Evolutionary conservation across 139 green algal species (phyloP).

Genomic region (Coelastrella sp.): DNA sequence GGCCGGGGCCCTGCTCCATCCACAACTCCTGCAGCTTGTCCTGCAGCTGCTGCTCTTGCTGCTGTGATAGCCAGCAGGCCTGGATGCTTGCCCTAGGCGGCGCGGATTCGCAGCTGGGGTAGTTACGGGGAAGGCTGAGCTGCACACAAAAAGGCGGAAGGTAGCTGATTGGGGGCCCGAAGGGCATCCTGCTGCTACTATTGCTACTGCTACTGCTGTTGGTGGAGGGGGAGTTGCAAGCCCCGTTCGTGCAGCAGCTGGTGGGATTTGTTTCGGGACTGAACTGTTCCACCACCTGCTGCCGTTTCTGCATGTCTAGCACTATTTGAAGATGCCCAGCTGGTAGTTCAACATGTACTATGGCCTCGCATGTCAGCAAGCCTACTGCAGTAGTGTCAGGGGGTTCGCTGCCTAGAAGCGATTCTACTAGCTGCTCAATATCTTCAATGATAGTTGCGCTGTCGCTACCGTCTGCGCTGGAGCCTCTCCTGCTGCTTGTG

Average conservation of each 20-base stretch:
- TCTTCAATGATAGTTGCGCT: background rate
- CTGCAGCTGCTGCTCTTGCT: constrained; percentile 33
- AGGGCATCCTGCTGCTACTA: constrained; percentile 4
- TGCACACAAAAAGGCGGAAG: constrained; percentile 65
- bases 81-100: constrained; percentile 47
- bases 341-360: constrained; percentile 51
- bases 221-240: background rate
- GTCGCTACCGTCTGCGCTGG: background rate
- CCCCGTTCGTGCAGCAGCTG: background rate
- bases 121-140: constrained; percentile 52
- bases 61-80: constrained; percentile 59
- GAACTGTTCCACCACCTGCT: background rate
- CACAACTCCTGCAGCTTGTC: constrained; percentile 54
- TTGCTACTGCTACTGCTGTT: constrained; percentile 34
- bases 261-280: background rate
- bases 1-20: constrained; percentile 57
- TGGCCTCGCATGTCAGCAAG: background rate
- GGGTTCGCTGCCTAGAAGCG: constrained; percentile 30
- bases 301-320: constrained; percentile 34
- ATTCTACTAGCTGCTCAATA: constrained; percentile 38
- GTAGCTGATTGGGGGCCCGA: constrained; percentile 39
- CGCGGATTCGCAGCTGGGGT: constrained; percentile 47
- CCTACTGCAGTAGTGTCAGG: constrained; percentile 32
- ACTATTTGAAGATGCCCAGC: constrained; percentile 54
- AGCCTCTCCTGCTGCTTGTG: background rate